These are phyloP conservation scores for Rhizopogon sp. DNA, from an alignment of 768 basidiomycete species.

Conservation along the genomic window DNA sequence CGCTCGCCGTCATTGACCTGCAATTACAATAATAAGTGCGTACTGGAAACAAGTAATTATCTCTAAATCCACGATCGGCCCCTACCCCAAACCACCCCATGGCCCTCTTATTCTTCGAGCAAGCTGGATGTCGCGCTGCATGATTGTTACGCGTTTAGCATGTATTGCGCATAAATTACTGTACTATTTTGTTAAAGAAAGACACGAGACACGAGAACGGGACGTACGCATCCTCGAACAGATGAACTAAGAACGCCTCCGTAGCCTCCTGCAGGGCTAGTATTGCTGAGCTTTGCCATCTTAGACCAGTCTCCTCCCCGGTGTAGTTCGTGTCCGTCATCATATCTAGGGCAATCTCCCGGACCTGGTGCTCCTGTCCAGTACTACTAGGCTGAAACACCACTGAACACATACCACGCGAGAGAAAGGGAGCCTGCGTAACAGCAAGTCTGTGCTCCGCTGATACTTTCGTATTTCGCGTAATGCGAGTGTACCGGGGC, in stretches of 20 bases:
- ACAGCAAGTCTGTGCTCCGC: conserved; percentile 83
- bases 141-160: conserved; percentile 96
- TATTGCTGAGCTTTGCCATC: conserved; percentile 96
- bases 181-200: conserved; percentile 6
- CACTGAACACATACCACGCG: conserved; percentile 62
- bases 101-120: conserved; percentile 92
- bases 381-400: neutral
- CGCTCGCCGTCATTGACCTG: neutral
- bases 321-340: conserved; percentile 62
- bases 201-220: neutral
- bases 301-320: conserved; percentile 51
- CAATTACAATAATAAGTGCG: neutral
- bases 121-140: conserved; percentile 96
- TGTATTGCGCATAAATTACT: conserved; percentile 97
- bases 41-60: neutral
- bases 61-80: neutral
- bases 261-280: conserved; percentile 95
- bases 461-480: conserved; percentile 94
- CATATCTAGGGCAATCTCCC: conserved; percentile 92
- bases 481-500: conserved; percentile 87
- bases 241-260: conserved; percentile 89
- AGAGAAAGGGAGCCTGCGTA: conserved; percentile 87
- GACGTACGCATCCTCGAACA: conserved; percentile 98
- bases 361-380: conserved; percentile 54
- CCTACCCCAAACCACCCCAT: conserved; percentile 69